These are phyloP conservation scores for Neurospora discreta DNA, from an alignment of 495 filamentous ascomycete species.

Conservation along the genomic window DNA sequence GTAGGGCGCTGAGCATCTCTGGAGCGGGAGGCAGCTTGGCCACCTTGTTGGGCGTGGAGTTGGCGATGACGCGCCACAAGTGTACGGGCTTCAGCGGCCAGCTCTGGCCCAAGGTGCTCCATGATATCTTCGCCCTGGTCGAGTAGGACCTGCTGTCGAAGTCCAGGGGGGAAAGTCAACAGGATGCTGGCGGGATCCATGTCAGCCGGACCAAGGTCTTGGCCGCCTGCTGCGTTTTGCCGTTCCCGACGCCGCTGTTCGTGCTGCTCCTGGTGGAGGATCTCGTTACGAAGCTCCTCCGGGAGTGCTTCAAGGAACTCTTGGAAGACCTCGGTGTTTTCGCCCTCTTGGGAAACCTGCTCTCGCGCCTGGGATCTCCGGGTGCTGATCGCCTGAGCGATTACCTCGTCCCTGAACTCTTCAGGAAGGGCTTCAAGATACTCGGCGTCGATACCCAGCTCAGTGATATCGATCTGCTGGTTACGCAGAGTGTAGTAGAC, in stretches of 20 bases:
- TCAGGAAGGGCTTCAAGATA: slow-evolving; percentile 92
- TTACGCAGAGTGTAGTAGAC: slow-evolving; percentile 74
- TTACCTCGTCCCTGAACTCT: slow-evolving; percentile 88
- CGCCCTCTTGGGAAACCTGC: slow-evolving; percentile 51
- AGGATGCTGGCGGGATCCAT: slow-evolving; percentile 93
- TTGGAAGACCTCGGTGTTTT: slow-evolving; percentile 80
- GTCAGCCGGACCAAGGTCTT: slow-evolving; percentile 53
- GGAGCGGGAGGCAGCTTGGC: slow-evolving; percentile 9
- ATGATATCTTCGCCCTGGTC: slow-evolving; percentile 87
- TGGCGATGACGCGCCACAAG: slow-evolving; percentile 21
- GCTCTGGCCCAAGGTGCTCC: slow-evolving; percentile 70
- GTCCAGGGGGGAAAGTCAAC: slow-evolving; percentile 72
- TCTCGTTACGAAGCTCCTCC: slow-evolving; percentile 75
- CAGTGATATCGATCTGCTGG: slow-evolving; percentile 79
- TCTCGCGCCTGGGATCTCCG: slow-evolving; percentile 70
- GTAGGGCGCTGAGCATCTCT: slow-evolving; percentile 18
- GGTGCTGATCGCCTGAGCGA: slow-evolving; percentile 74
- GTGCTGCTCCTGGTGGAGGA: slow-evolving; percentile 77
- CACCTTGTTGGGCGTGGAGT: slow-evolving; percentile 2
- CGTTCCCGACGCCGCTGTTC: slow-evolving; percentile 79
- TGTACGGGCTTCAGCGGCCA: slow-evolving; percentile 76
- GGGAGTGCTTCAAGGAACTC: slow-evolving; percentile 94
- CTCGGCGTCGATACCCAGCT: slow-evolving; percentile 83
- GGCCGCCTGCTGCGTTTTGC: slow-evolving; percentile 41
- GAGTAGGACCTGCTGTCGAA: slow-evolving; percentile 77